Evolutionary conservation across 805 yeast genomes (phyloP), one percentile per base, ranked within the genome.

Genomic region (Saturnispora diversa): DNA sequence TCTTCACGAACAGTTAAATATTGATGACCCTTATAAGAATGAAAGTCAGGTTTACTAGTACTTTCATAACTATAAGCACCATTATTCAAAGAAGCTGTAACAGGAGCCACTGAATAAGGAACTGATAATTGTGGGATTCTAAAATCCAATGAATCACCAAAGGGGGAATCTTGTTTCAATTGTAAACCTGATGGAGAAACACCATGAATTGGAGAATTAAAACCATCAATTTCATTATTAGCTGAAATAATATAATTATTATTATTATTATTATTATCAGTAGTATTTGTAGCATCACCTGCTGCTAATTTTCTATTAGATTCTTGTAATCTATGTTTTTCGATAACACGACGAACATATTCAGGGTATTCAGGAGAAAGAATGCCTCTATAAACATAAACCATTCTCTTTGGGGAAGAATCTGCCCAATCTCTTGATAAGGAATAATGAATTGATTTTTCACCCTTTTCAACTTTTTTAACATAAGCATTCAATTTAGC

Each of bases 401-500:
- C 87, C 94, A 84, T 84, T 65, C 94, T 70, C 54, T 84, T 80
- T 38, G 94, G 94, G 2, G 86, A 77, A 13, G 90, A 86, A 58
- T 83, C 90, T 3, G 94, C 90, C 94, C 94, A 84, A 59, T 84
- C 92, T 62, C 94, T 74, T 1, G 86, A 78, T 31, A 84, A 63
- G 15, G 90, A 85, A 58, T 84, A 84, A 43, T 72, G 72, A 52
- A 84, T 67, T 31, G 75, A 70, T 46, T 76, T 69, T 56, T 84
- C 94, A 49, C 92, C 92, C 54, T 83, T 83, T 56, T 84, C 94
- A 23, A 84, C 51, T 15, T 88, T 73, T 56, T 84, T 84, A 35
- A 84, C 92, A 55, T 84, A 84, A 15, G 92, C 92, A 56, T 84
- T 84, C 50, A 84, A 65, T 56, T 84, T 84, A 15, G 94, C 94